A percentile compares a stretch with the other conserved stretches of the same genome.
Evolutionary conservation across 495 filamentous ascomycete species (phyloP).

Genomic region (Aspergillus steynii): DNA sequence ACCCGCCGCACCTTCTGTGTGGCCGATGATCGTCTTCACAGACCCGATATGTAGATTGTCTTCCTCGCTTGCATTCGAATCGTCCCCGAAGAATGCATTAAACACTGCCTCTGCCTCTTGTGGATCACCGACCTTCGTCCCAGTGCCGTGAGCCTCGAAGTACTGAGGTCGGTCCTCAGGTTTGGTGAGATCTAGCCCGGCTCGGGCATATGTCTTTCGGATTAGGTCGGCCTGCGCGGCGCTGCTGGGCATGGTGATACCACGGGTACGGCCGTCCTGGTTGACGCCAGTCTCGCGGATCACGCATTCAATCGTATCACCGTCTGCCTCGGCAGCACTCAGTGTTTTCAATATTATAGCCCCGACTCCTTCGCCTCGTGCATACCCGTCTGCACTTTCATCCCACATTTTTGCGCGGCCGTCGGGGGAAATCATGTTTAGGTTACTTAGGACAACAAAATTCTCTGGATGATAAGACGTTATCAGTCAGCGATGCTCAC

Average conservation of each 20-base stretch:
- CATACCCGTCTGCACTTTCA: conserved; percentile 35
- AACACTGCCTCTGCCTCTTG: conserved; percentile 27
- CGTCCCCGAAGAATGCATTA: conserved; percentile 6
- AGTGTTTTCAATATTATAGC: conserved; percentile 34
- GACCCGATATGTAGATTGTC: conserved; percentile 44
- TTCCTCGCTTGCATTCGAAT: background rate
- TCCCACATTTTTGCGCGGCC: conserved; percentile 35
- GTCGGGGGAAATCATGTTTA: conserved; percentile 27
- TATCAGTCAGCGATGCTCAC: conserved; percentile 10
- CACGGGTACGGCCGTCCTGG: conserved; percentile 29
- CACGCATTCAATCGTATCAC: conserved; percentile 34
- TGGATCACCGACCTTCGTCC: conserved; percentile 37
- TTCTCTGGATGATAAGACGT: too few relatives aligned
- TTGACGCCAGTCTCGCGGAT: conserved; percentile 34
- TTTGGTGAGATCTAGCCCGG: conserved; percentile 27
- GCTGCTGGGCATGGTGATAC: conserved; percentile 33
- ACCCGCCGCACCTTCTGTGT: conserved; percentile 46
- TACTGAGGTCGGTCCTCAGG: conserved; percentile 27
- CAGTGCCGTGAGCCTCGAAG: conserved; percentile 44
- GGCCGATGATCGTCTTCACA: conserved; percentile 59
- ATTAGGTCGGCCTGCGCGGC: conserved; percentile 31
- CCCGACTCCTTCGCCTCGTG: conserved; percentile 37
- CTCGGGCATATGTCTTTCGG: conserved; percentile 24
- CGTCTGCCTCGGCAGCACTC: conserved; percentile 21
- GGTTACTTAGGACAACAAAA: conserved; percentile 2